Evolutionary conservation across 768 basidiomycete species (phyloP).

Genomic region (Leccinum variicolor): DNA sequence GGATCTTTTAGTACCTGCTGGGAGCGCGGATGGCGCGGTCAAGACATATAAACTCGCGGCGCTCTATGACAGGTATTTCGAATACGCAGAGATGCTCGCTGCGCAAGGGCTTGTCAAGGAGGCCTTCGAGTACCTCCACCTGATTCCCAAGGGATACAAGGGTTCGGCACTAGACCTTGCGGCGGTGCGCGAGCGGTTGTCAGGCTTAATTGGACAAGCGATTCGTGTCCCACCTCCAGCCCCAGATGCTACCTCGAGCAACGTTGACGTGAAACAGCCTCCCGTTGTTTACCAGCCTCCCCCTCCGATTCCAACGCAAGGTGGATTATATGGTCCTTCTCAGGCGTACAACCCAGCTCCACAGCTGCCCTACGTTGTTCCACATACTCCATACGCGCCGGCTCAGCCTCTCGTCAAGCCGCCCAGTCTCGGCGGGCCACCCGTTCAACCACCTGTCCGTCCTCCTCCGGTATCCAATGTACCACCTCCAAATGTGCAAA

Average conservation of each 20-base stretch:
- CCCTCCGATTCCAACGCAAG: conserved; percentile 20
- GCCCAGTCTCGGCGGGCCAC: conserved; percentile 37
- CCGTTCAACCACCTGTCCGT: conserved; percentile 42
- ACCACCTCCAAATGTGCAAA: conserved; percentile 62
- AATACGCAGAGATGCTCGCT: conserved; percentile 91
- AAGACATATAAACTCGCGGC: conserved; percentile 79
- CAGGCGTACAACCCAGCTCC: conserved; percentile 28
- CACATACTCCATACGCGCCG: conserved; percentile 9
- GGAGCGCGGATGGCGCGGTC: conserved; percentile 36
- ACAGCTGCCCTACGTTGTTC: too few species aligned
- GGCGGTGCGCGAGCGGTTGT: conserved; percentile 44
- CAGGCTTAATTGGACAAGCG: conserved; percentile 35
- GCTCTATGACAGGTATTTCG: conserved; percentile 91
- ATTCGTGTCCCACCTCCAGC: conserved; percentile 27
- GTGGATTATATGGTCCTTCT: conserved; percentile 16
- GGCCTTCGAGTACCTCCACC: conserved; percentile 72
- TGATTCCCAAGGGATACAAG: conserved; percentile 78
- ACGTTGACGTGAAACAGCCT: conserved; percentile 10
- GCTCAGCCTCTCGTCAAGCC: conserved; percentile 36
- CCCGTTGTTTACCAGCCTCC: background rate
- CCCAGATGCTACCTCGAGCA: conserved; percentile 26
- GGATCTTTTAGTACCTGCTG: conserved; percentile 50
- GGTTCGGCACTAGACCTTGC: conserved; percentile 48
- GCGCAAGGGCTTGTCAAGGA: conserved; percentile 86
- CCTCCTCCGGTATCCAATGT: conserved; percentile 41